A percentile compares a stretch with the other conserved stretches of the same genome.
These are phyloP conservation scores for Diplodia scrobiculata DNA, from an alignment of 2,329 filamentous ascomycete genomes.

Conservation along the genomic window DNA sequence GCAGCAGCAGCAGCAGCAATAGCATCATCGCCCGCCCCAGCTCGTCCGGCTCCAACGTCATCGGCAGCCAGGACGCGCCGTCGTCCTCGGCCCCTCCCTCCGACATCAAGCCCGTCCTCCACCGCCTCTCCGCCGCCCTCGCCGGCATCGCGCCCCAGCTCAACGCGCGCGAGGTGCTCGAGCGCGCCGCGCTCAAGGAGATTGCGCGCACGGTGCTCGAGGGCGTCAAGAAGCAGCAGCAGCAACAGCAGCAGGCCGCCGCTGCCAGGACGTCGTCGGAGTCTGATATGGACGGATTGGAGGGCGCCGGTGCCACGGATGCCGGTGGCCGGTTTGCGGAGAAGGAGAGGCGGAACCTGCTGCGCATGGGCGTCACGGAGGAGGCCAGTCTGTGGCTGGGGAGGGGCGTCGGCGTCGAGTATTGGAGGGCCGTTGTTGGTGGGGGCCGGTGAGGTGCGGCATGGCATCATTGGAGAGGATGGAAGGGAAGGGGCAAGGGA, in stretches of 20 bases:
- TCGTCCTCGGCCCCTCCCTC: too few species aligned
- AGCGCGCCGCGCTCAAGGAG: slow-evolving; percentile 73
- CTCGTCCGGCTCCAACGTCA: slow-evolving; percentile 27
- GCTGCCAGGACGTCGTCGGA: too few species aligned
- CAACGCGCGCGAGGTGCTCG: slow-evolving; percentile 52
- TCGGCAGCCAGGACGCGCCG: not conserved
- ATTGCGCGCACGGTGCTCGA: slow-evolving; percentile 62
- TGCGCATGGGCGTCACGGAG: slow-evolving; percentile 20
- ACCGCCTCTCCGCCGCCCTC: slow-evolving; percentile 42
- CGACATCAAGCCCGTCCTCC: slow-evolving; percentile 33
- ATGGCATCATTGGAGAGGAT: too few species aligned
- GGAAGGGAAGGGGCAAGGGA: too few species aligned
- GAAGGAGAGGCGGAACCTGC: slow-evolving; percentile 2
- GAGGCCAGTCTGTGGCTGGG: slow-evolving; percentile 63
- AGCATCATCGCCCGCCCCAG: slow-evolving; percentile 27
- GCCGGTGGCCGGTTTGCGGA: not conserved
- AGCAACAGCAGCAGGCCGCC: not conserved
- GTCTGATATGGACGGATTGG: not conserved
- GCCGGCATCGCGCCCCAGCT: slow-evolving; percentile 46
- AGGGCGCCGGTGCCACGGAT: not conserved
- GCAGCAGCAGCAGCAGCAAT: too few species aligned
- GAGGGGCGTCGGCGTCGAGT: slow-evolving; percentile 67
- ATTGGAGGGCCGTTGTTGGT: slow-evolving; percentile 67
- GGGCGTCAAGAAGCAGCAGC: not conserved
- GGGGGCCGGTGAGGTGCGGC: slow-evolving; percentile 9